Percentiles rank a stretch among this genome's conserved stretches.
These are phyloP conservation scores for Pelargonium fulgidum DNA, from an alignment of 441 rosid genomes.

Conservation along the genomic window DNA sequence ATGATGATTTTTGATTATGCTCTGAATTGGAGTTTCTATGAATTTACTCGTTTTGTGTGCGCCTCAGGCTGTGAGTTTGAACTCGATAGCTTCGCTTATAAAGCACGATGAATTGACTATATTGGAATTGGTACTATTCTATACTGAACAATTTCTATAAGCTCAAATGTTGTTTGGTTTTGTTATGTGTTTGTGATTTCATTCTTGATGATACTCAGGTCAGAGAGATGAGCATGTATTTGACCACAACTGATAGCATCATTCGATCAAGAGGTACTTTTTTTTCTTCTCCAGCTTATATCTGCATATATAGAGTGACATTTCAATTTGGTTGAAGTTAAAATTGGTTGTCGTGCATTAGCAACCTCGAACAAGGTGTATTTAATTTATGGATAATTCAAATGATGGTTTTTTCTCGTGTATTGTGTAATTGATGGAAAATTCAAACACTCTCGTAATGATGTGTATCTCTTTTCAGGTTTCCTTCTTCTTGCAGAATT, in stretches of 20 bases:
- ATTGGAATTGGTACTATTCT: constrained; percentile 43
- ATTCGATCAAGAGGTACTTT: constrained; percentile 68
- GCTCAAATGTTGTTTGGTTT: not conserved
- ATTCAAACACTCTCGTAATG: not conserved
- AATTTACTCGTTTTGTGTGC: constrained; percentile 5
- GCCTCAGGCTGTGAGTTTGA: constrained; percentile 57
- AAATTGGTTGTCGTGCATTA: not conserved
- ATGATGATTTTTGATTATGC: constrained; percentile 4
- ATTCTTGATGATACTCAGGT: constrained; percentile 35
- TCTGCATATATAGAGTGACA: not conserved
- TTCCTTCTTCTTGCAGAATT: constrained; percentile 75
- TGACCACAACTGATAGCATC: constrained; percentile 58
- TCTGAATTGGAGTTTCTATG: not conserved
- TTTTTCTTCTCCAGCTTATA: not conserved
- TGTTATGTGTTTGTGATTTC: not conserved
- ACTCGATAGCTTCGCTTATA: constrained; percentile 50
- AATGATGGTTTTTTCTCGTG: not conserved
- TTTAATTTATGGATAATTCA: not conserved
- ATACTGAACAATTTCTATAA: not conserved
- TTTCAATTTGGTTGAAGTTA: not conserved
- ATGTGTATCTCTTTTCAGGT: constrained; percentile 36
- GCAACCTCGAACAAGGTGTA: no score
- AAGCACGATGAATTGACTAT: constrained; percentile 46
- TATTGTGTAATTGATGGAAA: not conserved
- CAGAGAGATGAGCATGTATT: constrained; percentile 75